Conservation (phyloP, 208 protist genomes). For the Acanthamoeba lenticulata region DNA sequence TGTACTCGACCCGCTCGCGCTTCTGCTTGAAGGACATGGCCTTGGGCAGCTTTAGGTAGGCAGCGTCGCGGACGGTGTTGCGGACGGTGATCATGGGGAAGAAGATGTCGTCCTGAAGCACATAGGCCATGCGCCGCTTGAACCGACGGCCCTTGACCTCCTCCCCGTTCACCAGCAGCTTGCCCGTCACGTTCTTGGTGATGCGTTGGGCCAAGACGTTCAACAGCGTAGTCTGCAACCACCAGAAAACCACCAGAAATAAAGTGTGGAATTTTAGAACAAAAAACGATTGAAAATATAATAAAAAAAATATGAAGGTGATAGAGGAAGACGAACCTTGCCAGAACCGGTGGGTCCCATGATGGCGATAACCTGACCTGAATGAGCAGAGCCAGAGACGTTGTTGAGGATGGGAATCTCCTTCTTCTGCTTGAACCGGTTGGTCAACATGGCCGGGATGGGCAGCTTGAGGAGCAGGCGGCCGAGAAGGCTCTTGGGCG, state of each 20-base stretch:
- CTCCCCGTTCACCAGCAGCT: slow-evolving; percentile 37
- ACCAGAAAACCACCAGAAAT: not conserved
- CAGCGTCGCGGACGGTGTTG: slow-evolving; percentile 72
- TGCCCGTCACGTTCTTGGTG: slow-evolving; percentile 56
- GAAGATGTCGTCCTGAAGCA: slow-evolving; percentile 77
- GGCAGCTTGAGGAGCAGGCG: slow-evolving; percentile 51
- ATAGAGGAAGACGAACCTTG: not conserved
- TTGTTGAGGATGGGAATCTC: slow-evolving; percentile 62
- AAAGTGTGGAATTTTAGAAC: not conserved
- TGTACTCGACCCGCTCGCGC: not conserved
- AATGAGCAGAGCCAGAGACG: not conserved
- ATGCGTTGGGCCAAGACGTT: slow-evolving; percentile 61
- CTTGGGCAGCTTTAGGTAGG: slow-evolving; percentile 61
- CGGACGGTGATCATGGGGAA: slow-evolving; percentile 71
- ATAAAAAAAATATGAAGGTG: not conserved
- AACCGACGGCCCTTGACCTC: slow-evolving; percentile 16
- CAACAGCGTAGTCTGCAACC: slow-evolving; percentile 68
- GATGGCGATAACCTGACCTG: slow-evolving; percentile 70
- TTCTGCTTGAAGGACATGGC: slow-evolving; percentile 13
- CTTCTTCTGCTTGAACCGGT: slow-evolving; percentile 8
- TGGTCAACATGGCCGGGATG: not conserved
- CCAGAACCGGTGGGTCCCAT: slow-evolving; percentile 71
- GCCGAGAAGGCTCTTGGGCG: not conserved
- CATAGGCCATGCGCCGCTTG: slow-evolving; percentile 45
- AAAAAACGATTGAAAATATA: not conserved